Evolutionary conservation across 2,329 filamentous ascomycete genomes (phyloP).

Genomic region (Aspergillus fijiensis): DNA sequence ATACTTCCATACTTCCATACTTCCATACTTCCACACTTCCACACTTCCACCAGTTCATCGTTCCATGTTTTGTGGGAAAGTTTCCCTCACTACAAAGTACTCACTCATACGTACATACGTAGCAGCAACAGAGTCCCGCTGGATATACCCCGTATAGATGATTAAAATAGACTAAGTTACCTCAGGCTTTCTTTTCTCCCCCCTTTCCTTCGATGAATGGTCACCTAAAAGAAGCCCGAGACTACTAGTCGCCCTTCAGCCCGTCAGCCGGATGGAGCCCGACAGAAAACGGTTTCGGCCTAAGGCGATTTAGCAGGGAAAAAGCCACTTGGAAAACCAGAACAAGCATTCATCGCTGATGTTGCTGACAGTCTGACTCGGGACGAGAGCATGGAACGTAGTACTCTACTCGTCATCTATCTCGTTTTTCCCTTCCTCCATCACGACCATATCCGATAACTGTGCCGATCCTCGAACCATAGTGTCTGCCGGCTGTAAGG

Average conservation of each 20-base stretch:
- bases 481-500: conserved; percentile 5
- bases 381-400: not conserved
- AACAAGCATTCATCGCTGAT: conserved; percentile 5
- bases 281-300: conserved; percentile 25
- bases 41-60: too few species aligned
- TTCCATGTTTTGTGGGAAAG: too few species aligned
- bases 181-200: not conserved
- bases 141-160: not conserved
- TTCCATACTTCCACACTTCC: too few species aligned
- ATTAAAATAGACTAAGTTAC: too few species aligned
- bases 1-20: too few species aligned
- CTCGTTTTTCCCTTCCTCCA: not conserved
- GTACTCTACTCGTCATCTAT: not conserved
- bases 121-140: not conserved
- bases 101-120: too few species aligned
- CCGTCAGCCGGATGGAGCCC: conserved; percentile 20
- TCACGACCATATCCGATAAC: not conserved
- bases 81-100: too few species aligned
- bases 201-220: not conserved
- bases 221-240: not conserved
- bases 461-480: not conserved
- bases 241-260: conserved; percentile 8
- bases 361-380: not conserved
- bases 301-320: conserved; percentile 10
- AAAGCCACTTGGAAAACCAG: not conserved